These are phyloP conservation scores for Apiotrichum domesticum DNA, from an alignment of 1,284 basidiomycete species.

Conservation along the genomic window DNA sequence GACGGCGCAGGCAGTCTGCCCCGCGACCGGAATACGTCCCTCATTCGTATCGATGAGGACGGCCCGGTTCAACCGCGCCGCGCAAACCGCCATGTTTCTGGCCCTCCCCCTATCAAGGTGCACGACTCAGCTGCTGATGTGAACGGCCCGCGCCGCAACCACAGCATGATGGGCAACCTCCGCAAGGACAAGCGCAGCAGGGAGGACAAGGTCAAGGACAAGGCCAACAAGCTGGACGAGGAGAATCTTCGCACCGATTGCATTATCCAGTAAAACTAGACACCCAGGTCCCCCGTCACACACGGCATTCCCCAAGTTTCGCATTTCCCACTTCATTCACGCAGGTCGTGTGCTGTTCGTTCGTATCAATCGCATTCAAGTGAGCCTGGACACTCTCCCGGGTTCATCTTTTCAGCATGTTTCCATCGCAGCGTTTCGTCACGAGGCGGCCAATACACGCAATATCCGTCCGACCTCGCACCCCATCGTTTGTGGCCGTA, in stretches of 20 bases:
- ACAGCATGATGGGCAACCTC: neutral
- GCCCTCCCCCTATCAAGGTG: neutral
- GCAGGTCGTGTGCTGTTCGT: neutral
- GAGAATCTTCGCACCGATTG: neutral
- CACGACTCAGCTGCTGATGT: neutral
- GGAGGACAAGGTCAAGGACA: neutral
- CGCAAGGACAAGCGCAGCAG: neutral
- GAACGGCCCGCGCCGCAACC: neutral
- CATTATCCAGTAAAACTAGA: neutral
- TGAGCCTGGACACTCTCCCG: neutral
- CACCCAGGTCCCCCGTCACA: neutral
- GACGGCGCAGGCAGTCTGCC: constrained; percentile 5
- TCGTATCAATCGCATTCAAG: no score
- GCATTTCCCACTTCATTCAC: neutral
- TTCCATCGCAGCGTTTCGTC: neutral
- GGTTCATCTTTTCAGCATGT: neutral
- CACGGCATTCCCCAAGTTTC: neutral
- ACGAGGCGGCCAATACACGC: no score
- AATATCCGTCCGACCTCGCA: no score
- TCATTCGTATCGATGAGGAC: constrained; percentile 20
- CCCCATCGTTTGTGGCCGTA: no score
- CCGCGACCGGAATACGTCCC: constrained; percentile 9
- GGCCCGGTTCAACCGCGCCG: constrained; percentile 3
- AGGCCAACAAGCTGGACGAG: neutral
- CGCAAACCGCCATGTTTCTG: neutral